Conservation (phyloP, 495 filamentous ascomycete genomes). For the Mytilinidion resinicola region DNA sequence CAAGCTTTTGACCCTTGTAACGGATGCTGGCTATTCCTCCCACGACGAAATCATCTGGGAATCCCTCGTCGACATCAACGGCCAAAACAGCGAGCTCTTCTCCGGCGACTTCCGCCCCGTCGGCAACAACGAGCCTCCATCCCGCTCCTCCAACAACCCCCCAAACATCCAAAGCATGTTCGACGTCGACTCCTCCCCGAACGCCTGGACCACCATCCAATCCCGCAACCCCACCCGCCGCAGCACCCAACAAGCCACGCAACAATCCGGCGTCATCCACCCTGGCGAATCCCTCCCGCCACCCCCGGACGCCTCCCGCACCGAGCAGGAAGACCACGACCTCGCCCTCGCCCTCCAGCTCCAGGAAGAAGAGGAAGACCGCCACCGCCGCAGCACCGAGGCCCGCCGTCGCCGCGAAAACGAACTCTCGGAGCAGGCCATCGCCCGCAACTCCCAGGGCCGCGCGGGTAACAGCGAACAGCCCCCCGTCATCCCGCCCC, state of each 20-base stretch:
- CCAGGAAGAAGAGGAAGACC: constrained; percentile 76
- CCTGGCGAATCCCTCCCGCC: constrained; percentile 4
- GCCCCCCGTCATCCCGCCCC: constrained; percentile 36
- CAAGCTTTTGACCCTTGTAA: constrained; percentile 73
- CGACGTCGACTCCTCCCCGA: constrained; percentile 28
- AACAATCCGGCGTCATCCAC: constrained; percentile 14
- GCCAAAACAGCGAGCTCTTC: constrained; percentile 75
- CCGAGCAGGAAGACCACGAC: constrained; percentile 71
- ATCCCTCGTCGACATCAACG: constrained; percentile 78
- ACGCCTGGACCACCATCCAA: constrained; percentile 38
- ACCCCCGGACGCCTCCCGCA: constrained; percentile 9
- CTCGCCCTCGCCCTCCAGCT: constrained; percentile 72
- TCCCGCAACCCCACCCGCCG: background rate
- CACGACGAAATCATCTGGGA: constrained; percentile 97
- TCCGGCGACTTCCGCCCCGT: constrained; percentile 87
- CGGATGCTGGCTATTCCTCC: constrained; percentile 80
- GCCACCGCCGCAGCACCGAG: constrained; percentile 44
- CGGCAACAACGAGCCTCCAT: constrained; percentile 41
- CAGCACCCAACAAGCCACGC: constrained; percentile 1
- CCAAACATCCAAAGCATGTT: constrained; percentile 19
- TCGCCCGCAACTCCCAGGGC: constrained; percentile 44
- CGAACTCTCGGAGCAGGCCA: constrained; percentile 49
- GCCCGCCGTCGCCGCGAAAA: constrained; percentile 39
- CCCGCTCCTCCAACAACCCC: constrained; percentile 7
- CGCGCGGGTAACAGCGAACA: constrained; percentile 12